Base-by-base conservation (phyloP, 2,329 filamentous ascomycete genomes). In the Chrysoporthe deuterocubensis region DNA sequence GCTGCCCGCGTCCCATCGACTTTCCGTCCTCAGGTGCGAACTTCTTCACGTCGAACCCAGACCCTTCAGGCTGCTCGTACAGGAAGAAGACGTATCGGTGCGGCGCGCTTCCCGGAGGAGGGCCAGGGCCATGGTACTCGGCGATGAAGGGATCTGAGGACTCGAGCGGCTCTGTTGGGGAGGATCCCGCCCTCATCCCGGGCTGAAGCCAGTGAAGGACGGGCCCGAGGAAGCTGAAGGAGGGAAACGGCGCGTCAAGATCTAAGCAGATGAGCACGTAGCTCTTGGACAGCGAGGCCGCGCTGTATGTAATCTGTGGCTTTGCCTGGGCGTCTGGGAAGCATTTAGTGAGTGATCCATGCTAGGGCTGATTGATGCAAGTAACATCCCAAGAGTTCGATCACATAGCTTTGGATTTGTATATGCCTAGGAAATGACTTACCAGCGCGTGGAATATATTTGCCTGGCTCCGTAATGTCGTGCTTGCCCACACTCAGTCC, bases 81-180 rank as follows among this genome's bases (percentile, higher is more conserved):
- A 85, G 72, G 67, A 84, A 77, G 71, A 85, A 85, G 4, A 78
- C 66, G 71, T 86, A 86, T 0, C 84, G 81, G 73, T 86, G 83
- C 11, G 84, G 81, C 8, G 76, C 71, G 66, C 81, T 82, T 7
- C 75, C 71, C 0, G 80, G 80, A 14, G 83, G 83, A n/a, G 84
- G 83, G 4, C 76, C 78, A 2, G 84, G 83, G 0, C 77, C 80
- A 61, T 83, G 78, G 70, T 82, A 86, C 58, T 79, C 73, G 7
- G 75, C 75, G 13, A 82, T 65, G 56, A 77, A 77, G 1, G 65
- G 65, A 14, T 54, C 50, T 0, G 50, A 34, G 21, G 50, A 54
- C 50, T 13, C 26, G 13, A 54, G 40, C 8, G 72, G 60, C 7
- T 50, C 66, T 1, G 72, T 43, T 16, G 57, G 2, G n/a, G 13